Percentiles rank a stretch among this genome's conserved stretches.
Evolutionary conservation across 768 basidiomycete genomes (phyloP).

Genomic region (Rhizopogon rudus): DNA sequence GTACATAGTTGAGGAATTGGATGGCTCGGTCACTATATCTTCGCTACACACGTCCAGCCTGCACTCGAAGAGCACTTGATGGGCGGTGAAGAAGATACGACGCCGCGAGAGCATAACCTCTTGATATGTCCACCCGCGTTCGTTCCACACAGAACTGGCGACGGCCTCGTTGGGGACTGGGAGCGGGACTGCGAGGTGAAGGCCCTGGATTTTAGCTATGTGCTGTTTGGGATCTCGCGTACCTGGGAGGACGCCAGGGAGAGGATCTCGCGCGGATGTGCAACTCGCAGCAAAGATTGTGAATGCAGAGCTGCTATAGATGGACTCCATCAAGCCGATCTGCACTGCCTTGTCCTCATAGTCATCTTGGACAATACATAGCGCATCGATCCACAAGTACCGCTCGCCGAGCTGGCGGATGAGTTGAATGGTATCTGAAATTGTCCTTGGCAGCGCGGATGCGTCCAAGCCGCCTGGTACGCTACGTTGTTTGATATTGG

Average conservation of each 20-base stretch:
- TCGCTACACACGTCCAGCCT: constrained; percentile 15
- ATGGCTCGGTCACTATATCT: constrained; percentile 12
- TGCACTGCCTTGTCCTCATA: constrained; percentile 11
- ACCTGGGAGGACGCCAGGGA: constrained; percentile 3
- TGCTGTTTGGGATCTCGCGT: constrained; percentile 10
- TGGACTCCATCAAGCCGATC: constrained; percentile 12
- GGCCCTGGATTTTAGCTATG: constrained; percentile 5
- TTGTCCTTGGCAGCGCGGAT: constrained; percentile 9
- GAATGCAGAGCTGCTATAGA: constrained; percentile 10
- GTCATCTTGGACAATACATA: constrained; percentile 8
- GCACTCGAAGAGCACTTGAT: constrained; percentile 17
- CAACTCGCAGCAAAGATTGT: no score
- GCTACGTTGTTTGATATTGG: neutral
- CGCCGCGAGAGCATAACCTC: constrained; percentile 11
- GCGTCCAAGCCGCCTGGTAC: constrained; percentile 1
- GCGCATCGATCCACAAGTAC: no score
- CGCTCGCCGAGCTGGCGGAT: no score
- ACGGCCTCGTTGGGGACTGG: constrained; percentile 7
- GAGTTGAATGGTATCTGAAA: constrained; percentile 4
- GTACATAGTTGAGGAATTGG: no score
- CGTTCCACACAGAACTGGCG: constrained; percentile 8
- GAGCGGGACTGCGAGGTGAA: constrained; percentile 9
- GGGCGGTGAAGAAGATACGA: constrained; percentile 13
- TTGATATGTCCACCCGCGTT: constrained; percentile 9
- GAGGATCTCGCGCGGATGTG: no score